These are phyloP conservation scores for Colletotrichum endophyticum DNA, from an alignment of 2,329 filamentous ascomycete species.

Conservation along the genomic window DNA sequence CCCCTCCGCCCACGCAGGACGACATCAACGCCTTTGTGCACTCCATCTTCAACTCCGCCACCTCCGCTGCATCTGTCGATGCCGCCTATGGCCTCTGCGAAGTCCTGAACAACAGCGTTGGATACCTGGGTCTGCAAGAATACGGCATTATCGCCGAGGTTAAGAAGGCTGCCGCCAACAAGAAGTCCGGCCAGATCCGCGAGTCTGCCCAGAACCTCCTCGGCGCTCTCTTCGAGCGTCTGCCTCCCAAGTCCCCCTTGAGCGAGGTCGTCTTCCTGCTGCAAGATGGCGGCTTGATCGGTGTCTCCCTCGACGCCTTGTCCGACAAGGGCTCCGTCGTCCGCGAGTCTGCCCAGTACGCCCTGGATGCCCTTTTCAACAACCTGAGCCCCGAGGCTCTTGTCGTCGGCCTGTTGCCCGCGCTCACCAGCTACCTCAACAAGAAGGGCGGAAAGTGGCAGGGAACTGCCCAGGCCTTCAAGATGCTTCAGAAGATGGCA, in stretches of 20 bases:
- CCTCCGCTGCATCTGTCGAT: constrained; percentile 72
- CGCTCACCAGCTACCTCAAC: constrained; percentile 74
- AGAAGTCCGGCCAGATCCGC: constrained; percentile 85
- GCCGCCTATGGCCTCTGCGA: constrained; percentile 67
- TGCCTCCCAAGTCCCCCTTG: constrained; percentile 77
- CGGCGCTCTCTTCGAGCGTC: constrained; percentile 90
- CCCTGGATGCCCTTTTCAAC: constrained; percentile 85
- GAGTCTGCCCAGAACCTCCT: constrained; percentile 96
- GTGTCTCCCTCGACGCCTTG: constrained; percentile 80
- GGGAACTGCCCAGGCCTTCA: constrained; percentile 85
- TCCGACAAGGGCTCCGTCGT: constrained; percentile 90
- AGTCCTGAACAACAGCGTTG: constrained; percentile 58
- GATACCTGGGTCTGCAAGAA: constrained; percentile 54
- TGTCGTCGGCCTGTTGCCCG: constrained; percentile 81
- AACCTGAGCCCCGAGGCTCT: constrained; percentile 82
- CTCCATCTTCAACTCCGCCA: constrained; percentile 72
- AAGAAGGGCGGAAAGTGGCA: constrained; percentile 97
- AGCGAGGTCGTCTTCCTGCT: constrained; percentile 83
- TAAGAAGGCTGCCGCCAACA: constrained; percentile 82
- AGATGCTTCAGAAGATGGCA: constrained; percentile 89
- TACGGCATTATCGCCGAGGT: constrained; percentile 62
- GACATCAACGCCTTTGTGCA: constrained; percentile 70
- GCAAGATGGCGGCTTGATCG: constrained; percentile 77
- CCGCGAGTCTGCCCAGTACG: constrained; percentile 91
- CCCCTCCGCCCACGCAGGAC: constrained; percentile 65